Evolutionary conservation across 2,329 filamentous ascomycete genomes (phyloP).

Genomic region (Cladosporium sp.): DNA sequence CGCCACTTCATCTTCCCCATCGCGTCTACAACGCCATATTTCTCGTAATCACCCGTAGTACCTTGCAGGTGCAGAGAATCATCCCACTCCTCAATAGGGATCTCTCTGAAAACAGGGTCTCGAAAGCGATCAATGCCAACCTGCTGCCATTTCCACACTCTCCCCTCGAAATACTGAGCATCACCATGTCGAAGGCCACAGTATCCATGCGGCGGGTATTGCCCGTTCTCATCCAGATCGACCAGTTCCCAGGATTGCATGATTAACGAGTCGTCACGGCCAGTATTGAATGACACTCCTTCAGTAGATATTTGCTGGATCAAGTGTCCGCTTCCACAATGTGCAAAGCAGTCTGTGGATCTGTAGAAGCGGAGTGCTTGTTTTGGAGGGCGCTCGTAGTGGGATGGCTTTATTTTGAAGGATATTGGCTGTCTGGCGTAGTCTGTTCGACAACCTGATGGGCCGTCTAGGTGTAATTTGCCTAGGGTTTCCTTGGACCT

Average conservation of each 20-base stretch:
- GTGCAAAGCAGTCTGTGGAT: conserved; percentile 5
- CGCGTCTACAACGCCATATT: neutral
- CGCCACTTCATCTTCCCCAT: neutral
- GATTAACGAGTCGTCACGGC: neutral
- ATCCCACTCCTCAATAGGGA: conserved; percentile 10
- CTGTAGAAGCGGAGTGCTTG: conserved; percentile 5
- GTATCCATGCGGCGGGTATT: conserved; percentile 9
- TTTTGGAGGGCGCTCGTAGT: neutral
- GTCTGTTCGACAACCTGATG: neutral
- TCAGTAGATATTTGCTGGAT: neutral
- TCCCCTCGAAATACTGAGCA: conserved; percentile 1
- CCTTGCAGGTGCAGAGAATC: neutral
- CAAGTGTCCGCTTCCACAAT: conserved; percentile 6
- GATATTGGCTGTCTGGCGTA: neutral
- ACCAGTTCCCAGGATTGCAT: conserved; percentile 11
- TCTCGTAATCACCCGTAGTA: neutral
- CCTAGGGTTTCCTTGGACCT: too few relatives aligned
- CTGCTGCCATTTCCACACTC: conserved; percentile 13
- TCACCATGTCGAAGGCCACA: conserved; percentile 13
- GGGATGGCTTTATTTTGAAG: neutral
- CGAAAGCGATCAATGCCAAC: neutral
- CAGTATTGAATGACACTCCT: neutral
- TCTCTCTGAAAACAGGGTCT: conserved; percentile 1
- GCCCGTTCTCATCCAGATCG: conserved; percentile 1
- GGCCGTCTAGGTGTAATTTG: neutral